A percentile compares a stretch with the other conserved stretches of the same genome.
Evolutionary conservation across 345 rosid species (phyloP).

Genomic region (Nasturtium officinale): DNA sequence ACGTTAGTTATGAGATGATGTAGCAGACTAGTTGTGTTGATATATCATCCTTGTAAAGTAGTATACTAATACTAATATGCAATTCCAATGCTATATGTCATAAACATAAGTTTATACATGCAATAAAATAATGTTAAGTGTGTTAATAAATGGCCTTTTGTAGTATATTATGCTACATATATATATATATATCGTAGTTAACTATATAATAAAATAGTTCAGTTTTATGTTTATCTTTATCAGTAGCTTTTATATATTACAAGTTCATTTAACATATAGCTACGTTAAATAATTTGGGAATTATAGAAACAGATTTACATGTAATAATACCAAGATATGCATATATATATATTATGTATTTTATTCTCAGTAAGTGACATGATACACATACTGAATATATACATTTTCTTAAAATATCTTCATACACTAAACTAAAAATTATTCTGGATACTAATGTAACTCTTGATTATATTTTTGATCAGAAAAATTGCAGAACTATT

Average conservation of each 20-base stretch:
- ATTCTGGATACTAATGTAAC: not conserved
- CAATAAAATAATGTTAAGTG: not conserved
- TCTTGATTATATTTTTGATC: not conserved
- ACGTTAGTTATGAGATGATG: not conserved
- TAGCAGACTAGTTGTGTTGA: not conserved
- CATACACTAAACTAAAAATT: not conserved
- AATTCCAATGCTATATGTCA: not conserved
- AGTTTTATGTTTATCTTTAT: not conserved
- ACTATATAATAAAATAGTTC: not conserved
- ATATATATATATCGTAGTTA: not conserved
- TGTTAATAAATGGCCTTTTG: not conserved
- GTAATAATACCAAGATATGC: not conserved
- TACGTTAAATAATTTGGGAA: not conserved
- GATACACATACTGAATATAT: not conserved
- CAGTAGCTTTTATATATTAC: not conserved
- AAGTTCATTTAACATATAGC: not conserved
- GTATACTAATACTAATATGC: constrained; percentile 1
- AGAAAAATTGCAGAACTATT: not conserved
- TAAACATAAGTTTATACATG: not conserved
- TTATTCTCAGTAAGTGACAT: not conserved
- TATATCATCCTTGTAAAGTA: not conserved
- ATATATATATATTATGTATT: not conserved
- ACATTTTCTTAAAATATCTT: not conserved
- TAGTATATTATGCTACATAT: not conserved
- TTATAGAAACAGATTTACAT: not conserved